Evolutionary conservation across 345 rosid genomes (phyloP).

Genomic region (Adansonia digitata): DNA sequence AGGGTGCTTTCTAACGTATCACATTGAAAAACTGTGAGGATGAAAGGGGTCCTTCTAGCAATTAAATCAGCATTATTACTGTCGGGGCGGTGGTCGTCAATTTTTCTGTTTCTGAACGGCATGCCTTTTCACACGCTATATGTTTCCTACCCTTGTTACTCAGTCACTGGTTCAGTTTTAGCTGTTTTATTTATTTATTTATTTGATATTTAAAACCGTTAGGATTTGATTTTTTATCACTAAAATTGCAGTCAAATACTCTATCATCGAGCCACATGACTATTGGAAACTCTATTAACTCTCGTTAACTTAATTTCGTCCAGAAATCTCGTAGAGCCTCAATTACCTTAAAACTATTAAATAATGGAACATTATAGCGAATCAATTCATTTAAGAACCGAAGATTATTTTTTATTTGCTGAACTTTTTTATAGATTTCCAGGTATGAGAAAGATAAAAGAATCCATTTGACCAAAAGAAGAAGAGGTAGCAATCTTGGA

Average conservation of each 20-base stretch:
- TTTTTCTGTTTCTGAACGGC: not conserved
- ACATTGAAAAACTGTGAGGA: not conserved
- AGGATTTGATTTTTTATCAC: no score
- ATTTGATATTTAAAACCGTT: no score
- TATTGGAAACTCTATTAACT: no score
- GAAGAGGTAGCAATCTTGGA: not conserved
- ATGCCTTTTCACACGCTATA: not conserved
- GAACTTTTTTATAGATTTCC: not conserved
- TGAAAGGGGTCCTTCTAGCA: not conserved
- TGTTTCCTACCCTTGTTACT: not conserved
- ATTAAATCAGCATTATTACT: no score
- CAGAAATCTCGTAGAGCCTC: not conserved
- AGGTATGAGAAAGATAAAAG: not conserved
- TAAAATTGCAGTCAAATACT: no score
- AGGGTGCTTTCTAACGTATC: not conserved
- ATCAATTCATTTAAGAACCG: not conserved
- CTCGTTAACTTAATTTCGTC: not conserved
- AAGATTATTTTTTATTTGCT: not conserved
- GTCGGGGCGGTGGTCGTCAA: not conserved
- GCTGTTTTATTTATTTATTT: no score
- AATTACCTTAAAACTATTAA: not conserved
- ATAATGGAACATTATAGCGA: not conserved
- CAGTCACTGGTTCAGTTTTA: not conserved
- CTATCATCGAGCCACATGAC: no score
- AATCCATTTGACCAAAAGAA: not conserved